Evolutionary conservation across 768 basidiomycete genomes (phyloP), one percentile per base, ranked within the genome.

Genomic region (Aureoboletus auriporus): DNA sequence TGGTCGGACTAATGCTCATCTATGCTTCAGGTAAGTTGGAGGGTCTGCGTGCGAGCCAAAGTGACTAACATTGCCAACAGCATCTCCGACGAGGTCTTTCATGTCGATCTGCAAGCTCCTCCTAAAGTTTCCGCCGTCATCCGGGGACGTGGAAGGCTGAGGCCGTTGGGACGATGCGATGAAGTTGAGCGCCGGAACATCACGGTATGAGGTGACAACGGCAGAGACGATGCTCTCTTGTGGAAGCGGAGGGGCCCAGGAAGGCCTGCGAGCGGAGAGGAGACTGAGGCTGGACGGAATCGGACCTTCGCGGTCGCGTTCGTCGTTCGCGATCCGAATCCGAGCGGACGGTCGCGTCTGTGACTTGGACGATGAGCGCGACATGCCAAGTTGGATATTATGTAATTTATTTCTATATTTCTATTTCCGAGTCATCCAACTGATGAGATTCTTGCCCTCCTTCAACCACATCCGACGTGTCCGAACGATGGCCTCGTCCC

Each of bases 1-100:
- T 86, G 6, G 85, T 76, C 9, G 94, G 94, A 57, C 89, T 89
- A 45, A 96, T 94, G 49, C 87, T 90, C 90, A 93, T 90, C 89
- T 92, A 35, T 2, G 26, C 4, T 23, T 23, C 20, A 23, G 4
- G 4, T 23, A 23, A 23, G 20, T 2, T 23, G 20, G 20, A 23
- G 20, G 20, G 20, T 23, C 20, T 2, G 20, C 20, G 20, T 23
- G 20, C 20, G 20, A 23, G 20, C 20, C 20, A 23, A 10, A 23
- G 6, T 14, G 8, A 75, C 86, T 62, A 46, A 89, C 88, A 64
- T 89, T 91, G 8, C 89, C 88, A 2, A 91, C 86, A 23, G 87
- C 87, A 63, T 88, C 86, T 3, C 88, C 88, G 5, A 90, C 83
- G 33, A 89, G 70, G 29, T 72, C 77, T 60, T 87, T 86, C 82